Base-by-base conservation (phyloP, 176 grass and related monocot species). In the Thinopyrum elongatum region DNA sequence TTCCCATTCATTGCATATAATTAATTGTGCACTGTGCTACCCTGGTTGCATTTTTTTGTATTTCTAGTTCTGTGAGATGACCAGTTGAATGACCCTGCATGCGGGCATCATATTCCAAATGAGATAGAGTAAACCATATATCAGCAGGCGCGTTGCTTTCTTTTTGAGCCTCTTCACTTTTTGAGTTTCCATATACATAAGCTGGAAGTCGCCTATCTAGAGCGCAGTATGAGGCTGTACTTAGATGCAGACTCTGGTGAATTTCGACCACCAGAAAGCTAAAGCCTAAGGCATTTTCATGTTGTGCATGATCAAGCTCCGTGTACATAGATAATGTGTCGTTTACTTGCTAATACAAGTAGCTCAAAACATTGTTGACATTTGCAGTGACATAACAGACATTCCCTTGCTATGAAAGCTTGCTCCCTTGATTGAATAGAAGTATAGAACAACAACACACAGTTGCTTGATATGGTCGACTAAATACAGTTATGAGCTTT, bases 131-230 rank as follows among this genome's bases (percentile, higher is more conserved):
- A 81, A 74, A 28, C 36, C 73, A 19, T 38, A 22, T 44, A 70
- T 8, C 39, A 81, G 14, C 10, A 81, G 16, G 30, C 11, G 15
- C 9, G 1, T 28, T 83, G 49, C 72, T 69, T 31, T 82, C 25
- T 51, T 82, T 58, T 42, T 51, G 53, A 60, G 59, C 23, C 58
- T 49, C 59, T 62, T 80, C 14, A 15, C 8, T 13, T 80, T 64
- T 23, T 69, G 42, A 53, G 80, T 69, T 82, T 70, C 30, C n/a
- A 71, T 70, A 38, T 71, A 27, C 65, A 39, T 51, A 82, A 57
- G 29, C 30, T 71, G 47, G 30, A 51, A 19, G 11, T 35, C n/a
- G 12, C 3, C 46, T 59, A 25, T 57, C 29, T 70, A 81, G 44
- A 36, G 65, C 12, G 8, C 28, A 69, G 21, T 41, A 82, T 69